Base-by-base conservation (phyloP, 106 monocot species). In the Alisma plantagoaquatica region DNA sequence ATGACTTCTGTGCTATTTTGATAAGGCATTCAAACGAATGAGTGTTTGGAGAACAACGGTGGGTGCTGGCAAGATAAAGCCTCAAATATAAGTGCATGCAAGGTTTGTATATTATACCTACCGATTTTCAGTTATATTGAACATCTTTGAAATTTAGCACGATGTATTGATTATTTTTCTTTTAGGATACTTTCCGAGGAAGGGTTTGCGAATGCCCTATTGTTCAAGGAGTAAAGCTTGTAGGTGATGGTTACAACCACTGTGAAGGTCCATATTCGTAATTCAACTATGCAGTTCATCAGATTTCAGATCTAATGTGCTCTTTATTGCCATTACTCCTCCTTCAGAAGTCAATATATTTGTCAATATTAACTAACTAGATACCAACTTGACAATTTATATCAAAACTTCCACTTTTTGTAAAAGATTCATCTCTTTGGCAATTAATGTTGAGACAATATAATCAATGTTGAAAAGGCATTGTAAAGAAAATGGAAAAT, bases 201-300 rank as follows among this genome's bases (percentile, higher is more conserved):
- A 79, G 88, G 74, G 63, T 90, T 25, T 90, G 89, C 69, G 83
- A 83, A 41, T 90, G 89, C 51, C 89, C 89, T 32, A 45, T 76
- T 65, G 76, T 80, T 22, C 50, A 70, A 26, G 83, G 89, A 59
- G 83, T 90, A 10, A 76, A 74, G 55, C 83, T 90, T 47, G 76
- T 83, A 32, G 89, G 89, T 52, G 83, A 90, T 80, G 89, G 89
- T 9, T 90, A 90, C 41, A 83, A 54, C 3, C 83, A 74, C 32
- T 90, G 89, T 77, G 73, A 90, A 83, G 89, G 89, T 90, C 76
- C 5, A 35, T n/a, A n/a, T n/a, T n/a, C n/a, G n/a, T n/a, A n/a
- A n/a, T n/a, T n/a, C n/a, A n/a, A n/a, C n/a, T n/a, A n/a, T n/a
- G n/a, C 14, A 2, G 33, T 24, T 25, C 16, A 49, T 41, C 5